A percentile compares a stretch with the other conserved stretches of the same genome.
Evolutionary conservation across 1,284 basidiomycete genomes (phyloP).

Genomic region (Apiotrichum sp.): DNA sequence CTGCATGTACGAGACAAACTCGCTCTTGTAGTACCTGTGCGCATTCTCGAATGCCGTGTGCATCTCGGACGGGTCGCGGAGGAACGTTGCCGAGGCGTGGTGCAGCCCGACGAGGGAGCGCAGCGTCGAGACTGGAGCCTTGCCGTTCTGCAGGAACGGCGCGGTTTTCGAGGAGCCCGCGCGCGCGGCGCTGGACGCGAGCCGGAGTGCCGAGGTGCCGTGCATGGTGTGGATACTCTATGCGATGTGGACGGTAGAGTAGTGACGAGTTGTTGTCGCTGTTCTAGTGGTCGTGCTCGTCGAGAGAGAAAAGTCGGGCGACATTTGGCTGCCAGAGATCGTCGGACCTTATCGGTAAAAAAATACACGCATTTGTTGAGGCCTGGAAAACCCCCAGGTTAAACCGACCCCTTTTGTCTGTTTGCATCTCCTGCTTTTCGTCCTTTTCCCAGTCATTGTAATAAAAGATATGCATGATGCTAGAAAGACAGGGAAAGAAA

Average conservation of each 20-base stretch:
- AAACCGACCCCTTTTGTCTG: no score
- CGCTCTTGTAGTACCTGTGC: slow-evolving; percentile 20
- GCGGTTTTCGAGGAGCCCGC: slow-evolving; percentile 3
- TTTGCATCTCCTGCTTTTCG: no score
- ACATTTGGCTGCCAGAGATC: no score
- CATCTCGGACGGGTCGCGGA: slow-evolving; percentile 30
- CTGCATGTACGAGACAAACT: slow-evolving; percentile 16
- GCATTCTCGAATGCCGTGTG: slow-evolving; percentile 30
- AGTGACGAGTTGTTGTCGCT: no score
- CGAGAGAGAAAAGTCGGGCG: neutral
- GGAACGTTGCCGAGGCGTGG: slow-evolving; percentile 39
- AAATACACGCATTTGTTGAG: no score
- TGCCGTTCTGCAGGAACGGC: slow-evolving; percentile 9
- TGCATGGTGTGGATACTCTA: slow-evolving; percentile 3
- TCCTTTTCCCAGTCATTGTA: no score
- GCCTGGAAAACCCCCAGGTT: no score
- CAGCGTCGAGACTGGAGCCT: slow-evolving; percentile 23
- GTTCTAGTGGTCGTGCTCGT: no score
- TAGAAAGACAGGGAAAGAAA: no score
- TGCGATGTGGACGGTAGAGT: no score
- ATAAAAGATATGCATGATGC: no score
- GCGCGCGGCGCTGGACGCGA: neutral
- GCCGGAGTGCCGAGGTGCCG: slow-evolving; percentile 6
- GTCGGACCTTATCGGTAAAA: no score
- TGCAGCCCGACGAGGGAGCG: slow-evolving; percentile 37